A percentile compares a stretch with the other conserved stretches of the same genome.
Evolutionary conservation across 2,329 filamentous ascomycete species (phyloP).

Genomic region (Trichoderma sp.): DNA sequence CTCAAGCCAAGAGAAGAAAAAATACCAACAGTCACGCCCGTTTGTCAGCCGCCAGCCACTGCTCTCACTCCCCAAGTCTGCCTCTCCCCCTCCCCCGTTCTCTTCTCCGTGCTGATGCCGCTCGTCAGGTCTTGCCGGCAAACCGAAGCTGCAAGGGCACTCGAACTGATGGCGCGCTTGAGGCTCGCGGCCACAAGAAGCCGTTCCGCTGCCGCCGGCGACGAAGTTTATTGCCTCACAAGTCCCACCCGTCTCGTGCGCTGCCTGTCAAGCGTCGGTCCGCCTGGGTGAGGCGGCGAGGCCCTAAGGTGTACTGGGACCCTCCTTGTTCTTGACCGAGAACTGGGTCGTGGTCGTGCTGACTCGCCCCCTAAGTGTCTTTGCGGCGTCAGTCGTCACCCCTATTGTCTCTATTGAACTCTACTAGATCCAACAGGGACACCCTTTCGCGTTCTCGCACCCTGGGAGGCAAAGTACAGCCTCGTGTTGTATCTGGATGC

Average conservation of each 20-base stretch:
- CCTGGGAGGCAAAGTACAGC: not conserved
- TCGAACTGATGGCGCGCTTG: constrained; percentile 2
- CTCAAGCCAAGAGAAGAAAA: not conserved
- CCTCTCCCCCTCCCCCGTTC: not conserved
- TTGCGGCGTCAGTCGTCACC: constrained; percentile 12
- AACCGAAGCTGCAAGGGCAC: not conserved
- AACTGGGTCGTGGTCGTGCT: not conserved
- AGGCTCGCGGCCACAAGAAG: constrained; percentile 11
- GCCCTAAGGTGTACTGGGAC: constrained; percentile 1
- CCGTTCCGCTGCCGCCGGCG: constrained; percentile 14
- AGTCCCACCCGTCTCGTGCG: constrained; percentile 15
- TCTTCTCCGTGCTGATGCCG: not conserved
- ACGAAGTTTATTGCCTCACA: constrained; percentile 15
- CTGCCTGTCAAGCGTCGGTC: constrained; percentile 17
- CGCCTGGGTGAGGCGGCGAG: constrained; percentile 14
- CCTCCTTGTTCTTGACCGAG: constrained; percentile 14
- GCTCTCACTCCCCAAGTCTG: not conserved
- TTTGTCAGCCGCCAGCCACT: constrained; percentile 7
- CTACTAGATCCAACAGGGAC: constrained; percentile 1
- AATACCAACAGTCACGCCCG: not conserved
- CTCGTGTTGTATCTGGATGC: not conserved
- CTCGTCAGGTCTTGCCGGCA: not conserved
- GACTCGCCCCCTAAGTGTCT: not conserved
- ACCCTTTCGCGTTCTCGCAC: not conserved
- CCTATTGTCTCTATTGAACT: constrained; percentile 17